Evolutionary conservation across 495 filamentous ascomycete genomes (phyloP).

Genomic region (Aspergillus taichungensis): DNA sequence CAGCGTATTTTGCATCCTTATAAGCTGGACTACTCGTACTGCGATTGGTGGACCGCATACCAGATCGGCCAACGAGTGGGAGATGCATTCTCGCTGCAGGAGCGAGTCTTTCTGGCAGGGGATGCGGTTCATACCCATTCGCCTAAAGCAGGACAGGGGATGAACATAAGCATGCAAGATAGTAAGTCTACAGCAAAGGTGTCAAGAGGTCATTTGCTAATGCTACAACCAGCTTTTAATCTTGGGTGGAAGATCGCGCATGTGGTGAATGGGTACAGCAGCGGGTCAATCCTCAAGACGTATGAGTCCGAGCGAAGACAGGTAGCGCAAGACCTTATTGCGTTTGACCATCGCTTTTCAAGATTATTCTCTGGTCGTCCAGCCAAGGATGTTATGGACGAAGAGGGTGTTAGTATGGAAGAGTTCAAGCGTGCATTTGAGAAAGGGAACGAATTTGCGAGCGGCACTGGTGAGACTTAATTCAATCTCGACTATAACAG

Average conservation of each 20-base stretch:
- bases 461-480: conserved; percentile 21
- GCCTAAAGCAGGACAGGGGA: conserved; percentile 67
- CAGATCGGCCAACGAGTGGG: conserved; percentile 61
- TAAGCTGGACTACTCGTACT: conserved; percentile 49
- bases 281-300: conserved; percentile 47
- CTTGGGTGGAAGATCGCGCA: conserved; percentile 66
- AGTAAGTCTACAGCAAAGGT: conserved; percentile 7
- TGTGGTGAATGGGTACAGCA: conserved; percentile 45
- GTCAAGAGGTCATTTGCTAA: not conserved
- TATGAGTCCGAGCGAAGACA: conserved; percentile 53
- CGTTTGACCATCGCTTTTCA: conserved; percentile 49
- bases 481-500: not conserved
- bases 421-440: conserved; percentile 39
- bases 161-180: conserved; percentile 64
- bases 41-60: conserved; percentile 54
- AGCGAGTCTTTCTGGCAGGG: conserved; percentile 57
- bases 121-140: conserved; percentile 53
- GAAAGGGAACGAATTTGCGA: conserved; percentile 30
- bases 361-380: conserved; percentile 27
- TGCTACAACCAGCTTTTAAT: conserved; percentile 43
- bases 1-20: conserved; percentile 54
- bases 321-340: conserved; percentile 57
- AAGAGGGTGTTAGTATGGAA: conserved; percentile 36
- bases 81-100: conserved; percentile 45
- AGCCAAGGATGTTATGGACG: conserved; percentile 27